Percentiles rank a stretch among this genome's conserved stretches.
phyloP scores from a whole-genome alignment of 495 filamentous ascomycete species.

The Paragyromitra xinjiangensis region DNA sequence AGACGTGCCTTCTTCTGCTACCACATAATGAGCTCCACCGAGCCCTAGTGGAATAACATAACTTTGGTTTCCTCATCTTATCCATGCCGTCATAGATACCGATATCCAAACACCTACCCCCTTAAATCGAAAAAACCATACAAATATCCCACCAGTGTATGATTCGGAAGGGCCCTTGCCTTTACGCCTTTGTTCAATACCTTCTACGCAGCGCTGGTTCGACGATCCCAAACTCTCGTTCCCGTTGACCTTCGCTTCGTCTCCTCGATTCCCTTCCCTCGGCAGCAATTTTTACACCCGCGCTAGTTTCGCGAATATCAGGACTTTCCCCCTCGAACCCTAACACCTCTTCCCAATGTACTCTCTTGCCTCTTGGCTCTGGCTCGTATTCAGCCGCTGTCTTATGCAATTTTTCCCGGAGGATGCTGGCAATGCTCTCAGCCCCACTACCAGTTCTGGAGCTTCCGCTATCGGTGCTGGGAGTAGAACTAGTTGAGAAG shows the following conservation, averaged over 20 bases:
- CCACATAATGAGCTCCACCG: no score
- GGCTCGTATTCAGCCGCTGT: background rate
- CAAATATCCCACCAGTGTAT: no score
- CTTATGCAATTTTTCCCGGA: background rate
- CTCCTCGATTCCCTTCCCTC: background rate
- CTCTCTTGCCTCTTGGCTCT: background rate
- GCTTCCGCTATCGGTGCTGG: background rate
- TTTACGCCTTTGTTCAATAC: background rate
- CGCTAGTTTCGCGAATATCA: background rate
- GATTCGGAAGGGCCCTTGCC: no score
- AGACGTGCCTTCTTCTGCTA: no score
- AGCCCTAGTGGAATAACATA: no score
- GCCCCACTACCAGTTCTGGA: background rate
- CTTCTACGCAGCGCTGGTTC: background rate
- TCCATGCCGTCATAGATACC: no score
- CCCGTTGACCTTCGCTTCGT: background rate
- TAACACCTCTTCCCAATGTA: background rate
- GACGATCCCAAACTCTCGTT: background rate
- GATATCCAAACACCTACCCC: no score
- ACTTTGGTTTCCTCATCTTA: no score
- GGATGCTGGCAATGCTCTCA: background rate
- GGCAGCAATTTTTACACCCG: background rate
- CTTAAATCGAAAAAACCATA: no score
- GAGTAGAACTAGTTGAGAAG: background rate
- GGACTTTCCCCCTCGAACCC: background rate